Base-by-base conservation (phyloP, 2,329 filamentous ascomycete genomes). In the Gnomoniopsis sp. region DNA sequence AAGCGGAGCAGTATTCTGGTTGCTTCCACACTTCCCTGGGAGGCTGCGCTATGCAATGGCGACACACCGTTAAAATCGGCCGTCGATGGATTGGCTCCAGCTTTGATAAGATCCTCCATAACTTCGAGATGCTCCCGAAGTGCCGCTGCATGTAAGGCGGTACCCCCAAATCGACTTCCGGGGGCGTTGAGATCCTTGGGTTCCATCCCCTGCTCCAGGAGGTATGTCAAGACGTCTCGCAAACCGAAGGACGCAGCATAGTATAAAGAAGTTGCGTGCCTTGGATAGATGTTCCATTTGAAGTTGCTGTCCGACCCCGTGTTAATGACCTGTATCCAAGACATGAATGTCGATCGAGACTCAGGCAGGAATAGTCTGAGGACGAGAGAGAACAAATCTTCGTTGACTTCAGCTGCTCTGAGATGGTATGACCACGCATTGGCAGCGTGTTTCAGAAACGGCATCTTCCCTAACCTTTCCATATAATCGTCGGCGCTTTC, bases 221-320 rank as follows among this genome's bases (percentile, higher is more conserved):
- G n/a, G 46, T 22, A 21, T 23, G 17, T 10, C 3, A 41, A 44
- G 12, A 50, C 17, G n/a, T 33, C 44, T 19, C 17, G 17, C 21
- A 56, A 17, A 33, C 53, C 46, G 47, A 56, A 43, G 7, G 53
- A 56, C 26, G 53, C 53, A 15, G 53, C 53, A 21, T 56, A 56
- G 22, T 56, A 56, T n/a, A 56, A 34, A 38, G 53, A 21, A 30
- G 53, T 41, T 23, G 46, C 53, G 33, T 56, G 53, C 43, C 46
- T 48, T 6, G 53, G 53, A 23, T 56, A 56, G 19, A 56, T 23
- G 30, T 50, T 46, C 53, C 53, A 56, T 21, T 56, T 56, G 46
- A 56, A 56, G 33, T 50, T 50, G 48, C 48, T 50, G n/a, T 48
- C 30, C 15, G 30, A 23, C 17, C 46, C 33, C 3, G 53, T 47